Evolutionary conservation across 2,329 filamentous ascomycete species (phyloP).

Genomic region (Grosmannia clavigera): DNA sequence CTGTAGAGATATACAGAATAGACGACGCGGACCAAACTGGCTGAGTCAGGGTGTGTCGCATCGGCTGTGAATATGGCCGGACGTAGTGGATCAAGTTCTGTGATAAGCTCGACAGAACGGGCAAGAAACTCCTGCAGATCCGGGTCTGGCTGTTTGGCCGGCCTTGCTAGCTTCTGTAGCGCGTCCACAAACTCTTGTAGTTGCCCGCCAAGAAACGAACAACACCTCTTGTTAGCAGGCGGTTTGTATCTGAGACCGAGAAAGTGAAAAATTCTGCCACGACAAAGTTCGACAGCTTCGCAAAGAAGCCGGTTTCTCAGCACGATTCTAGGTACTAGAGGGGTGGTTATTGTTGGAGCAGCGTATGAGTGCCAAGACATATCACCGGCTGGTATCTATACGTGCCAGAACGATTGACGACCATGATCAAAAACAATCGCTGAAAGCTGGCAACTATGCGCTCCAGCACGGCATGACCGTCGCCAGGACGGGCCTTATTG

Average conservation of each 20-base stretch:
- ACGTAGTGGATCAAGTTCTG: neutral
- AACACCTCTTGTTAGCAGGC: neutral
- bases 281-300: neutral
- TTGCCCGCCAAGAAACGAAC: neutral
- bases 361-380: no score
- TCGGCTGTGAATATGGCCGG: neutral
- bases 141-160: neutral
- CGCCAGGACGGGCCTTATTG: neutral
- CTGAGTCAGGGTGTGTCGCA: no score
- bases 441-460: neutral
- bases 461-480: neutral
- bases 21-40: neutral
- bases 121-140: neutral
- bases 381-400: neutral
- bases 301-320: neutral
- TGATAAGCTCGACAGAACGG: neutral
- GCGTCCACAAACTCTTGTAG: neutral
- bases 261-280: neutral
- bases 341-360: neutral
- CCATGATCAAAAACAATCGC: neutral
- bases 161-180: no score
- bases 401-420: neutral
- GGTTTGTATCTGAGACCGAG: neutral
- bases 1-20: neutral
- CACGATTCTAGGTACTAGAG: neutral